Percentiles rank a stretch among this genome's conserved stretches.
Evolutionary conservation across 2,329 filamentous ascomycete species (phyloP).

Genomic region (Neofusicoccum cordaticola): DNA sequence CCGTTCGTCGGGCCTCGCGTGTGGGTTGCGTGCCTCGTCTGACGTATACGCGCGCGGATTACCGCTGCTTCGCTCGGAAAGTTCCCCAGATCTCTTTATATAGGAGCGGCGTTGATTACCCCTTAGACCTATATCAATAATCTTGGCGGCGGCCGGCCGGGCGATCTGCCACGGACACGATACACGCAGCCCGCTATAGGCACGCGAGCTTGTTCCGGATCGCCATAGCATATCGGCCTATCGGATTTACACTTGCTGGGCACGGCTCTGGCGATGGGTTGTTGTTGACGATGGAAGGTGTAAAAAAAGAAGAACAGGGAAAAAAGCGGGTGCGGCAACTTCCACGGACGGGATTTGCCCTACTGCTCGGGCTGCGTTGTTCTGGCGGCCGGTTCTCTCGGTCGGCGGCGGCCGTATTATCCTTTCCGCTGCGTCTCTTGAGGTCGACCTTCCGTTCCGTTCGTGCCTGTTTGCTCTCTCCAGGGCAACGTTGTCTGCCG

Average conservation of each 20-base stretch:
- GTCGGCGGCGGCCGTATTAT: no score
- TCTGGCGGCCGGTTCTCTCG: no score
- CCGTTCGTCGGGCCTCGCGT: neutral
- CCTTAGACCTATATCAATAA: constrained; percentile 12
- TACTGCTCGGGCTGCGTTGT: no score
- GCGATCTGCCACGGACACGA: neutral
- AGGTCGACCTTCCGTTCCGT: no score
- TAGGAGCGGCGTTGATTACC: constrained; percentile 8
- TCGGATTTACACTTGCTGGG: neutral
- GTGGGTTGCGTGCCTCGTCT: neutral
- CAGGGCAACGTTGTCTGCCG: neutral
- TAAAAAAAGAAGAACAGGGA: neutral
- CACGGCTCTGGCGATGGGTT: no score
- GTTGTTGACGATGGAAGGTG: neutral
- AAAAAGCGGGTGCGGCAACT: neutral
- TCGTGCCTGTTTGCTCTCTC: neutral
- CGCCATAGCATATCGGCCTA: constrained; percentile 3
- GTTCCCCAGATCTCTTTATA: constrained; percentile 13
- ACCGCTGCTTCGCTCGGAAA: neutral
- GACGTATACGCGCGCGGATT: neutral
- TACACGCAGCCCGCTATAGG: constrained; percentile 1
- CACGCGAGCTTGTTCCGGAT: constrained; percentile 9
- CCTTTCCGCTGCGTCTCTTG: no score
- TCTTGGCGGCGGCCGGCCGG: neutral
- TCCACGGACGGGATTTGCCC: neutral